Conservation (phyloP, 83 land plant species). For the Isoetes engelmannii region DNA sequence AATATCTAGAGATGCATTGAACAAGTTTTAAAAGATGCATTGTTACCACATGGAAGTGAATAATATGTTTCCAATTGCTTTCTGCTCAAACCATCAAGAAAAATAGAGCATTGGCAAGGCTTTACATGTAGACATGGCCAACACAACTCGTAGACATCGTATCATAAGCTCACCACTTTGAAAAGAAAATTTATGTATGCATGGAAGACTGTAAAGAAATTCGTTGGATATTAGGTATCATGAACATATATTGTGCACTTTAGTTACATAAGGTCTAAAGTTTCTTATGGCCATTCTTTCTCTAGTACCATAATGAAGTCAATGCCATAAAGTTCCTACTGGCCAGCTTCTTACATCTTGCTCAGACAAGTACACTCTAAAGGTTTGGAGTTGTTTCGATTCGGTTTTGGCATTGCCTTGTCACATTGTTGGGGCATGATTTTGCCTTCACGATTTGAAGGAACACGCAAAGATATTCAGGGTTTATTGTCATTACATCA, state of each 20-base stretch:
- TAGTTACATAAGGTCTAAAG: neutral
- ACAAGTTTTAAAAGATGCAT: conserved; percentile 43
- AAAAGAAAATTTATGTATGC: too few relatives aligned
- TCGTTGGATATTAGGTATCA: neutral
- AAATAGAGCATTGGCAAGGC: neutral
- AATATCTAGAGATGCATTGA: conserved; percentile 69
- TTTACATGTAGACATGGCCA: neutral
- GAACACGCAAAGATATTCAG: conserved; percentile 66
- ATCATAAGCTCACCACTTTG: neutral
- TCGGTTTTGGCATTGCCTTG: neutral
- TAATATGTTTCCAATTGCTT: neutral
- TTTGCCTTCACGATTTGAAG: conserved; percentile 48
- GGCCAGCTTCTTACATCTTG: conserved; percentile 84
- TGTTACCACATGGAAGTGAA: neutral
- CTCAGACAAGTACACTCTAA: conserved; percentile 89
- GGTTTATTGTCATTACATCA: neutral
- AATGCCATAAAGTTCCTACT: conserved; percentile 88
- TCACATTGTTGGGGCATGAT: neutral
- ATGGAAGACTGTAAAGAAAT: too few relatives aligned
- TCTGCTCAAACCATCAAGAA: neutral
- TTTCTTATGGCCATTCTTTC: neutral
- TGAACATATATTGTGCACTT: neutral
- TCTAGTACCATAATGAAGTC: conserved; percentile 70
- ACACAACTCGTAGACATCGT: conserved; percentile 14
- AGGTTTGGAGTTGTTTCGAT: conserved; percentile 37